Conservation (phyloP, 176 grass and related monocot genomes). For the Triticum aestivum region IWGSC_CS_RefSeq_v2.1 NC_057809.1:153700817-153701316, state of each 20-base stretch:
- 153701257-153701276: not conserved
- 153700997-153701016: too few relatives aligned
- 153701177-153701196: not conserved
- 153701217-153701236: not conserved
- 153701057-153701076: too few relatives aligned
- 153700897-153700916: not conserved
- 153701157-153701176: not conserved
- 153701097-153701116: not conserved
- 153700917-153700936: constrained; percentile 48
- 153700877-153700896: constrained; percentile 55
- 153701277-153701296: too few relatives aligned
- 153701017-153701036: too few relatives aligned
- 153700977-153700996: constrained; percentile 14
- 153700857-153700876: constrained; percentile 62
- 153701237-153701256: not conserved
- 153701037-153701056: too few relatives aligned
- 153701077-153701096: too few relatives aligned
- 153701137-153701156: not conserved
- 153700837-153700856: constrained; percentile 55
- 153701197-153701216: not conserved
- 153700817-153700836: constrained; percentile 45
- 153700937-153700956: constrained; percentile 22
- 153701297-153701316: not conserved
- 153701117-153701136: not conserved
- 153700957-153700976: constrained; percentile 31